Evolutionary conservation across 495 filamentous ascomycete genomes (phyloP), one percentile per base, ranked within the genome.

Genomic region (Xylaria longipes): DNA sequence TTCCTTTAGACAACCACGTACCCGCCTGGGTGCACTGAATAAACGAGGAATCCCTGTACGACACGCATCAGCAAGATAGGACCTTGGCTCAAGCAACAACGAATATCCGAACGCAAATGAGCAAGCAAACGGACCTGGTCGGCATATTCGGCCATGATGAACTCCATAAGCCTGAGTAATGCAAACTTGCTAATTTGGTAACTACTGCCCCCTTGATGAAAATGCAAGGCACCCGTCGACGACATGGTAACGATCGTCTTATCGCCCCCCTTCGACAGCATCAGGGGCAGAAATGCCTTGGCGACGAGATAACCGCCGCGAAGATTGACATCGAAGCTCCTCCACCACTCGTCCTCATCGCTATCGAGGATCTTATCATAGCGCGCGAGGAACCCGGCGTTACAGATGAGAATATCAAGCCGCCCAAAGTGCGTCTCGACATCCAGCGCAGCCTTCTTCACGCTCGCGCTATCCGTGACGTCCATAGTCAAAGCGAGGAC

Each of bases 401-500:
- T 88, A 73, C 85, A 85, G 62, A 88, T 75, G 17, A 89, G 70
- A 39, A 89, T 82, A 67, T 89, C 86, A 0, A 89, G 77, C 0
- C 77, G 70, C 20, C 81, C 81, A 69, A 72, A 74, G 12, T 50
- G 43, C 37, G 1, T 46, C 46, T 74, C 72, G 43, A 76, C 54
- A 7, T 67, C 43, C 17, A 72, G 43, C 17, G 77, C 82, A 3
- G 78, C 81, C 0, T 58, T 65, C 9, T 75, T 74, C 17, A 86
- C 81, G 61, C 71, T 80, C 0, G 71, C 65, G 27, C 76, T 48
- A 56, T 81, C 76, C 3, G 79, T 77, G 15, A 87, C 82, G 72
- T 88, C 85, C n/a, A 87, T 65, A 14, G 68, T 41, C 17, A 87
- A 43, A 29, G 78, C 69, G 0, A 78, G 54, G 3, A 88, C 76